Evolutionary conservation across 257 asterid genomes (phyloP).

Genomic region (Solanum neorickii): DNA sequence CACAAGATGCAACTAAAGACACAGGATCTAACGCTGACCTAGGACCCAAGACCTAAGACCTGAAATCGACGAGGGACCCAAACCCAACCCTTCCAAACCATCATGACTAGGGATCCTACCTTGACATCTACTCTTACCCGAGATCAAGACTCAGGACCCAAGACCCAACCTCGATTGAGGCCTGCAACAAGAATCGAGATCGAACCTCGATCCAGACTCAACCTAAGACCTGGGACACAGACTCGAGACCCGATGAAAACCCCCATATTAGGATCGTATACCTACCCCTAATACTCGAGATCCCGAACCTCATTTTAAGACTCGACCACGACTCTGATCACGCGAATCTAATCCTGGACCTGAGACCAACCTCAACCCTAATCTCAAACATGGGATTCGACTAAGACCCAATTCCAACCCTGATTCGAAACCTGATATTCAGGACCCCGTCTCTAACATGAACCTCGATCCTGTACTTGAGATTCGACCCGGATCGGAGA

Average conservation of each 20-base stretch:
- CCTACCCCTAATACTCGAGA: too few species aligned
- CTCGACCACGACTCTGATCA: too few species aligned
- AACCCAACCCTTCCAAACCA: background rate
- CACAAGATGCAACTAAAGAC: background rate
- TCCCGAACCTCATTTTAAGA: too few species aligned
- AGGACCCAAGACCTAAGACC: background rate
- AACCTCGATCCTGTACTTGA: fast-evolving
- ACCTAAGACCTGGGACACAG: too few species aligned
- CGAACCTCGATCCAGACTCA: too few species aligned
- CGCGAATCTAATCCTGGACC: too few species aligned
- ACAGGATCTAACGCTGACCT: background rate
- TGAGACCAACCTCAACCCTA: background rate
- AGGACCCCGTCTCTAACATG: background rate
- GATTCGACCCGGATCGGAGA: background rate
- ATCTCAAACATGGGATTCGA: background rate
- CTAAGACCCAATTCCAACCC: background rate
- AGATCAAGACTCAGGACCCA: too few species aligned
- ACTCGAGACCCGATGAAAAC: too few species aligned
- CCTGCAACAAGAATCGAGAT: too few species aligned
- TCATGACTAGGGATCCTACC: background rate
- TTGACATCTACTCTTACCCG: too few species aligned
- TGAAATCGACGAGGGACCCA: background rate
- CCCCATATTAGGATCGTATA: background rate
- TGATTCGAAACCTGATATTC: too few species aligned
- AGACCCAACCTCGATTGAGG: too few species aligned